Evolutionary conservation across 2,329 filamentous ascomycete genomes (phyloP), one percentile per base, ranked within the genome.

Genomic region (Waltergamsia citrina): DNA sequence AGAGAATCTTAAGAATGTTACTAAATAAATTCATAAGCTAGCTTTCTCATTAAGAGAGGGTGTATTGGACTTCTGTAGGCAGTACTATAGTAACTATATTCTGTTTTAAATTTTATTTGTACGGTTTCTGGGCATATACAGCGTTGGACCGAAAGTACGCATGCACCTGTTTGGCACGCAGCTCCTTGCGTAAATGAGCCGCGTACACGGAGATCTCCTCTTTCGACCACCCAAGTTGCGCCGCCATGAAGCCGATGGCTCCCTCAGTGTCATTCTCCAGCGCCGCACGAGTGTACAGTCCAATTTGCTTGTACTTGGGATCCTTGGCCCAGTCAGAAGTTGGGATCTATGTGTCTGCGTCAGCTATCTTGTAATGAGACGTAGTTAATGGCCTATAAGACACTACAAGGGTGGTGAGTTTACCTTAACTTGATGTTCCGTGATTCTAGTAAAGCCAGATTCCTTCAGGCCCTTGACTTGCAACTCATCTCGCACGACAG

Each of bases 311-410:
- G 17, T 63, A 51, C 10, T 52, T 56, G 1, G 50, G 44, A 19
- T 68, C 57, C 14, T 48, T 56, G 0, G 64, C 52, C 67, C 66
- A 70, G 0, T 41, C 44, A 27, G 58, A 59, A 1, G 62, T 48
- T 0, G 66, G 9, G 62, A 55, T 38, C 60, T 54, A 43, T 6
- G 50, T 2, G 59, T 63, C 35, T n/a, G n/a, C n/a, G n/a, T n/a
- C n/a, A n/a, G n/a, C n/a, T n/a, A n/a, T n/a, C n/a, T n/a, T n/a
- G n/a, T n/a, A n/a, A n/a, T n/a, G n/a, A 4, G 11, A 28, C n/a
- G n/a, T 7, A 28, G 16, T 12, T 27, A 12, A 27, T 12, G 7
- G 6, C 11, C 25, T 6, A n/a, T n/a, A n/a, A n/a, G n/a, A n/a
- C n/a, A n/a, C 25, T 36, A 31, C 10, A 20, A 19, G 21, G 72